phyloP scores from a whole-genome alignment of 495 filamentous ascomycete species.

The Glonium stellatum region DNA sequence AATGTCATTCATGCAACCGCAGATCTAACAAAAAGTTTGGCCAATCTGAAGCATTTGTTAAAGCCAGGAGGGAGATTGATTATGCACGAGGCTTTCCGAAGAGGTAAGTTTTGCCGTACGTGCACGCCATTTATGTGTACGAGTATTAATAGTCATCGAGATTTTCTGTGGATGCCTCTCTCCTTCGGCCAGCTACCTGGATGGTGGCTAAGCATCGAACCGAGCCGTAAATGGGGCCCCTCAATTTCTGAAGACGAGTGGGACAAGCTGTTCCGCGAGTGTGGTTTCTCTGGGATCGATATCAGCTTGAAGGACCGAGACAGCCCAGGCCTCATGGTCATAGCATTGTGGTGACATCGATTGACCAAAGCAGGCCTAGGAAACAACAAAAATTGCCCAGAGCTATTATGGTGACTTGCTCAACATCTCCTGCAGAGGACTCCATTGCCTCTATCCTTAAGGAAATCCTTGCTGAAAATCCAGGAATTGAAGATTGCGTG shows the following conservation, averaged over 20 bases:
- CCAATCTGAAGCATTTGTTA: constrained; percentile 15
- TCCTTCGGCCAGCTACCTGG: constrained; percentile 8
- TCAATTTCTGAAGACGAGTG: not conserved
- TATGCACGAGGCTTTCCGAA: too few species aligned
- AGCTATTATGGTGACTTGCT: too few species aligned
- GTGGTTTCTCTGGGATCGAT: not conserved
- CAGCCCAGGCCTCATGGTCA: not conserved
- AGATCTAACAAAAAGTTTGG: constrained; percentile 7
- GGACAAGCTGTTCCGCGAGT: not conserved
- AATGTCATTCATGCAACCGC: constrained; percentile 19
- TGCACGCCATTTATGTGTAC: not conserved
- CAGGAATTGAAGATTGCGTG: too few species aligned
- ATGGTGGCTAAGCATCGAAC: constrained; percentile 2
- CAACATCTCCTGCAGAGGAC: too few species aligned
- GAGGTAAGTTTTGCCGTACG: too few species aligned
- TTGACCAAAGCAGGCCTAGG: too few species aligned
- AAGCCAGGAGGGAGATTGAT: constrained; percentile 5
- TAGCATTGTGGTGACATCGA: too few species aligned
- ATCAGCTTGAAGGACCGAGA: too few species aligned
- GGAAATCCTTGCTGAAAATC: too few species aligned
- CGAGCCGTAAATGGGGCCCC: not conserved
- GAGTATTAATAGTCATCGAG: constrained; percentile 9
- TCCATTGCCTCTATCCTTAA: too few species aligned
- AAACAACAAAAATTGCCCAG: too few species aligned
- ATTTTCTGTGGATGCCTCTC: not conserved